Percentiles rank a stretch among this genome's conserved stretches.
phyloP scores from a whole-genome alignment of 1,284 basidiomycete species.

The Clitocybe nebularis region DNA sequence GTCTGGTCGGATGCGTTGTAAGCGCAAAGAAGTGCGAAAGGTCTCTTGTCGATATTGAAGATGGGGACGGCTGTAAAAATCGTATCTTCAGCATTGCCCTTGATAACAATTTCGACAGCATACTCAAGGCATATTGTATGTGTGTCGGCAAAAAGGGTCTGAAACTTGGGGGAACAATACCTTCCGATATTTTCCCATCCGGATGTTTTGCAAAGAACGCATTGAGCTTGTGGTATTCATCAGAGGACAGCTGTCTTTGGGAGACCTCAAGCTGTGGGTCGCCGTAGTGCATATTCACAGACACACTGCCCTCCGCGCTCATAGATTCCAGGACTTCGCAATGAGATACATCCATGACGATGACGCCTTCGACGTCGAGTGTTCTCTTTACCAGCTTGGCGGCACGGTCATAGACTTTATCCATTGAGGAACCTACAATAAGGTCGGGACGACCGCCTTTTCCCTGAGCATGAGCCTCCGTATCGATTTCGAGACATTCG shows the following conservation, averaged over 20 bases:
- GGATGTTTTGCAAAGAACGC: conserved; percentile 75
- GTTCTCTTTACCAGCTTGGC: conserved; percentile 86
- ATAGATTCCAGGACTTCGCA: conserved; percentile 84
- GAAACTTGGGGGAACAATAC: conserved; percentile 74
- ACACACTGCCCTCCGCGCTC: conserved; percentile 60
- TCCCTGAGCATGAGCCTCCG: conserved; percentile 38
- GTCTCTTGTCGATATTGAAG: conserved; percentile 90
- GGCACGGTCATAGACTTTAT: conserved; percentile 83
- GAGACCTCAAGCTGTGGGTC: conserved; percentile 40
- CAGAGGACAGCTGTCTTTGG: conserved; percentile 50
- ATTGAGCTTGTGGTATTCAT: conserved; percentile 72
- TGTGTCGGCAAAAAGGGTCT: conserved; percentile 75
- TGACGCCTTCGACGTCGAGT: conserved; percentile 86
- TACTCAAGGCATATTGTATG: conserved; percentile 83
- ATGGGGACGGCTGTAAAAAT: conserved; percentile 73
- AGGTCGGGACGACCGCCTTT: conserved; percentile 26
- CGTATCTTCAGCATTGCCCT: background rate
- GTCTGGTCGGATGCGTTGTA: conserved; percentile 81
- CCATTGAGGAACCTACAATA: conserved; percentile 61
- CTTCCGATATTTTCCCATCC: conserved; percentile 83
- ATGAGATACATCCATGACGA: conserved; percentile 90
- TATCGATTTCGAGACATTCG: conserved; percentile 91
- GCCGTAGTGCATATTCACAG: conserved; percentile 49
- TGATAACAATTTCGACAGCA: conserved; percentile 23
- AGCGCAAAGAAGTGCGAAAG: conserved; percentile 89